phyloP scores from a whole-genome alignment of 176 grass and related monocot genomes.

The Avena insularis region DNA sequence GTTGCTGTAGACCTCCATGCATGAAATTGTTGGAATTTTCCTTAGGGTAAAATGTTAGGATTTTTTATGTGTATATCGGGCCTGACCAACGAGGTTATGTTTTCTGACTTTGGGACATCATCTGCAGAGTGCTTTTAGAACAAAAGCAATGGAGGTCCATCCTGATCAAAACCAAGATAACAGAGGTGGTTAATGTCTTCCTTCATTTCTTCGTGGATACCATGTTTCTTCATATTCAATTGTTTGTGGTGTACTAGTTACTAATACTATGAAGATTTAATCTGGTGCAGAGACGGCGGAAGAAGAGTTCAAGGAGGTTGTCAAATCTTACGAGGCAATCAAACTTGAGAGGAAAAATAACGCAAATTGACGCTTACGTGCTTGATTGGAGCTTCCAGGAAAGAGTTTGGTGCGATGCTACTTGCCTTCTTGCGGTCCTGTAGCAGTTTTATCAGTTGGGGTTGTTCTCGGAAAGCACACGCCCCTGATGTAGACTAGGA shows the following conservation, averaged over 20 bases:
- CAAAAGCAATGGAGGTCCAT: slow-evolving; percentile 96
- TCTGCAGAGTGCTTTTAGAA: slow-evolving; percentile 88
- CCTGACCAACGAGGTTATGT: slow-evolving; percentile 28
- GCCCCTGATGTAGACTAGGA: slow-evolving; percentile 41
- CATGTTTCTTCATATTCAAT: not conserved
- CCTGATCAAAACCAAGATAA: slow-evolving; percentile 99
- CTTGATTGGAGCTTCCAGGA: not conserved
- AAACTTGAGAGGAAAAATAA: slow-evolving; percentile 80
- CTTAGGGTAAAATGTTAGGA: not conserved
- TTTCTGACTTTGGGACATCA: slow-evolving; percentile 33
- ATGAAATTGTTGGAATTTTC: not conserved
- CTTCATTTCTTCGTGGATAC: slow-evolving; percentile 6
- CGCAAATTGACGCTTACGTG: slow-evolving; percentile 23
- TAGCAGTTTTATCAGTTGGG: slow-evolving; percentile 15
- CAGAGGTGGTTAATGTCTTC: slow-evolving; percentile 56
- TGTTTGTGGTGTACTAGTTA: not conserved
- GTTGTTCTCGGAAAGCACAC: slow-evolving; percentile 19
- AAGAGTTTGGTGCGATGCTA: not conserved
- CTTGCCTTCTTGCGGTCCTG: not conserved
- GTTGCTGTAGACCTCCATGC: not conserved
- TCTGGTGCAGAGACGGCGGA: slow-evolving; percentile 72
- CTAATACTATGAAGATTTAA: slow-evolving; percentile 16
- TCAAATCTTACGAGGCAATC: slow-evolving; percentile 91
- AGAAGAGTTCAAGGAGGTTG: slow-evolving; percentile 92
- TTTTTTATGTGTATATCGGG: not conserved